Base-by-base conservation (phyloP, 768 basidiomycete species). In the Kwoniella sp. region DNA sequence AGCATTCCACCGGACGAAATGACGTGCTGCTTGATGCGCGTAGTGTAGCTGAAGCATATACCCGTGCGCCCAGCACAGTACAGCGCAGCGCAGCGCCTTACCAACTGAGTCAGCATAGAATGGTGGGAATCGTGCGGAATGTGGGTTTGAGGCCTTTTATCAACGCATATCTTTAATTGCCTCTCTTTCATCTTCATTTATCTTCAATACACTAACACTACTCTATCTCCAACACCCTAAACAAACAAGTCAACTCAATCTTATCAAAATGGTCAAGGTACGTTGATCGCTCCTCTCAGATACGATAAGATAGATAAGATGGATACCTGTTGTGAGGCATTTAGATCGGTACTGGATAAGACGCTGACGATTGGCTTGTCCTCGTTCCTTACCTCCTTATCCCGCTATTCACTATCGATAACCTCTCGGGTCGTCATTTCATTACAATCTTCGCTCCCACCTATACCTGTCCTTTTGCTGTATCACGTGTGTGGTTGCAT, bases 221-320 rank as follows among this genome's bases (percentile, higher is more conserved):
- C 3, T 10, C 40, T 3, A 44, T 10, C 40, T 19, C 7, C 17
- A 49, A 63, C 56, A 63, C n/a, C n/a, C n/a, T n/a, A 71, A 55
- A 26, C 37, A 55, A 48, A 33, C 30, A 27, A 55, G 37, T 21
- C 30, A 58, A 29, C 50, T 46, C 26, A 44, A 63, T 52, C 64
- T 47, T 40, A 50, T 37, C 59, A 72, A 65, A 68, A 73, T 73
- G 72, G 72, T 73, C 72, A 73, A 73, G 68, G 72, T 73, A 54
- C 36, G 72, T 48, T 15, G 24, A n/a, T 55, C n/a, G 25, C 36
- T 58, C 27, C 17, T 44, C 40, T 36, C 21, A 3, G 24, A 25
- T 21, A 3, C 17, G 26, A 55, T 40, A 24, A 15, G 22, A 25
- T 29, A 5, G 19, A 21, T 15, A 5, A 9, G 36, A 30, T 25